Conservation (phyloP, 2,329 filamentous ascomycete genomes). For the Stachybotrys elegans region DNA sequence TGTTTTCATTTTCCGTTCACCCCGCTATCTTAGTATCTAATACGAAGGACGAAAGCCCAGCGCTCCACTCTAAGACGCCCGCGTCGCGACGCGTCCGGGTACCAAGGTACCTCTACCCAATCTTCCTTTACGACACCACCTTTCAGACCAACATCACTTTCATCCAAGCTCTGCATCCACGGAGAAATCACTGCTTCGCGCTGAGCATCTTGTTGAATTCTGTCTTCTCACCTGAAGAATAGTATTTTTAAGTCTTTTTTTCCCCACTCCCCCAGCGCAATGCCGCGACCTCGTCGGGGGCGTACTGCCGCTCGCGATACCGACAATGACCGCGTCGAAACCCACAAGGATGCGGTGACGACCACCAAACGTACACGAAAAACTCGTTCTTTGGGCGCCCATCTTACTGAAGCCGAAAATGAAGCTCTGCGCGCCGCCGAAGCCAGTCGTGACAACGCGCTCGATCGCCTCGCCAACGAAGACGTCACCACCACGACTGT, state of each 20-base stretch:
- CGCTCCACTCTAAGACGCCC: no score
- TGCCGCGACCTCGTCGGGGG: slow-evolving; percentile 24
- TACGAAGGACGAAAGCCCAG: no score
- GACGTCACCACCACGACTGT: slow-evolving; percentile 22
- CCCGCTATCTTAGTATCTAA: no score
- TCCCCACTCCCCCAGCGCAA: slow-evolving; percentile 10
- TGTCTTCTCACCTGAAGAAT: neutral
- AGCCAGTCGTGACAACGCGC: slow-evolving; percentile 29
- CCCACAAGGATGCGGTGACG: slow-evolving; percentile 10
- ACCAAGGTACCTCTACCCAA: no score
- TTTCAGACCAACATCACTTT: no score
- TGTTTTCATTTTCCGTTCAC: no score
- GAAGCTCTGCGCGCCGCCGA: slow-evolving; percentile 19
- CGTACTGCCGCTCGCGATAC: slow-evolving; percentile 18
- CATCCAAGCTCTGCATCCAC: no score
- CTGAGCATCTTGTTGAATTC: no score
- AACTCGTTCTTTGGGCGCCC: slow-evolving; percentile 16
- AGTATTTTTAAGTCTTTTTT: neutral
- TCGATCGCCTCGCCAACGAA: slow-evolving; percentile 28
- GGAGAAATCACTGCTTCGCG: no score
- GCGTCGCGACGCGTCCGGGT: no score
- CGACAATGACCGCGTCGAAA: slow-evolving; percentile 10
- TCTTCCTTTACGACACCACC: no score
- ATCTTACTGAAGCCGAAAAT: slow-evolving; percentile 16
- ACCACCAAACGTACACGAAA: slow-evolving; percentile 17